phyloP scores from a whole-genome alignment of 768 basidiomycete species.

The Tricholoma bakamatsutake region DNA sequence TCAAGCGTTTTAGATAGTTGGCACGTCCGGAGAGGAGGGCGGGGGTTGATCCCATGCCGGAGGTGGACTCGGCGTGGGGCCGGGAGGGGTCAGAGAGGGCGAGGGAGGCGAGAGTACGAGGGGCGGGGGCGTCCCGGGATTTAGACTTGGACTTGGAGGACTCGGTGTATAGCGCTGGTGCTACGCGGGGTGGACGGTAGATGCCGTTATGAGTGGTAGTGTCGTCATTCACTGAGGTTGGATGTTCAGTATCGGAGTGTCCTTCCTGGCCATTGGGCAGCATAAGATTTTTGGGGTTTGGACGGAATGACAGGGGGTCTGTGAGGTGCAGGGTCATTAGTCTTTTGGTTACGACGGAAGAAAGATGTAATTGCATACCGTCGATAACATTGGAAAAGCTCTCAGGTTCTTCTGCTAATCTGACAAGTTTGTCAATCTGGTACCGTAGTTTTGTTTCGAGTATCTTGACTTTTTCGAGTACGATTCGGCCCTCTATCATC shows the following conservation, averaged over 20 bases:
- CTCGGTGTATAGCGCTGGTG: slow-evolving; percentile 77
- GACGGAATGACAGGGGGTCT: slow-evolving; percentile 92
- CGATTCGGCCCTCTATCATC: slow-evolving; percentile 72
- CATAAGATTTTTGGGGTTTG: slow-evolving; percentile 76
- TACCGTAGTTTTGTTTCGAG: slow-evolving; percentile 88
- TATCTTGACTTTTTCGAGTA: slow-evolving; percentile 83
- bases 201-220: slow-evolving; percentile 35
- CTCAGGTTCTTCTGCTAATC: slow-evolving; percentile 59
- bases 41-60: slow-evolving; percentile 63
- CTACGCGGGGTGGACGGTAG: slow-evolving; percentile 84
- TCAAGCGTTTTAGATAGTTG: slow-evolving; percentile 71
- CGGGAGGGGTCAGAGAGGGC: slow-evolving; percentile 61
- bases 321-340: slow-evolving; percentile 1
- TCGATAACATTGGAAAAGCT: slow-evolving; percentile 40
- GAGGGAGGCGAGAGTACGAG: slow-evolving; percentile 59
- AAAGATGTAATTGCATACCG: slow-evolving; percentile 38
- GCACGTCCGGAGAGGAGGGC: slow-evolving; percentile 61
- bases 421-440: slow-evolving; percentile 92
- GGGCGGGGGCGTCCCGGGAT: slow-evolving; percentile 49
- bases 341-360: neutral
- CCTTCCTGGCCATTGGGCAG: slow-evolving; percentile 27
- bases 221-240: slow-evolving; percentile 5
- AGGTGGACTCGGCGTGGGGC: slow-evolving; percentile 66
- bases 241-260: slow-evolving; percentile 10
- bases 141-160: slow-evolving; percentile 41